Conservation (phyloP, 495 filamentous ascomycete species). For the Annulohypoxylon maeteangense region DNA sequence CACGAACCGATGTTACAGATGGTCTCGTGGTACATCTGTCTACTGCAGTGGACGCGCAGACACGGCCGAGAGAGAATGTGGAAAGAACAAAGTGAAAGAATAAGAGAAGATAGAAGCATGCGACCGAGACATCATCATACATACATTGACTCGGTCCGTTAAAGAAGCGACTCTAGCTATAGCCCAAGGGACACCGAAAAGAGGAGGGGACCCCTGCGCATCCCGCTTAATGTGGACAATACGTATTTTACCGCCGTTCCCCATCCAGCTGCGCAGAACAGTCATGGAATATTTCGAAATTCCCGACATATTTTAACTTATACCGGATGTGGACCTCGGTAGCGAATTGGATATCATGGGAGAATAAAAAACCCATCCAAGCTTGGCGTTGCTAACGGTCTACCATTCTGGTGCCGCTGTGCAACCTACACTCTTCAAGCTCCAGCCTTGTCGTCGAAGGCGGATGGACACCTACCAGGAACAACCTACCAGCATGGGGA, state of each 20-base stretch:
- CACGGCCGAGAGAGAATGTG: conserved; percentile 5
- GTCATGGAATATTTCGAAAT: conserved; percentile 37
- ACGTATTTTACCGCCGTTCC: conserved; percentile 47
- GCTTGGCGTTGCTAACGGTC: conserved; percentile 38
- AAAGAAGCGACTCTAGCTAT: conserved; percentile 34
- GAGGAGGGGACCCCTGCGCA: conserved; percentile 31
- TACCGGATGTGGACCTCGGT: conserved; percentile 40
- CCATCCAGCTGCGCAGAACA: conserved; percentile 42
- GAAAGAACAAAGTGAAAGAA: conserved; percentile 6
- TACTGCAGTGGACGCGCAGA: conserved; percentile 29
- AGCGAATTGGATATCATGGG: conserved; percentile 40
- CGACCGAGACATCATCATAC: conserved; percentile 46
- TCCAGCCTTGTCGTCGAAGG: conserved; percentile 37
- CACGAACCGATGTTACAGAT: conserved; percentile 40
- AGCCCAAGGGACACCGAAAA: conserved; percentile 38
- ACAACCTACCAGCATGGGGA: conserved; percentile 33
- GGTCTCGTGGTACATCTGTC: conserved; percentile 43
- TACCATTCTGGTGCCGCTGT: conserved; percentile 33
- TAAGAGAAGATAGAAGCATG: conserved; percentile 28
- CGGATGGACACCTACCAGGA: conserved; percentile 25
- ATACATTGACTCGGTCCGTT: conserved; percentile 46
- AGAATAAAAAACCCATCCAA: conserved; percentile 34
- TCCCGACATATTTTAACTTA: conserved; percentile 32
- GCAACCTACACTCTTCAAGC: conserved; percentile 26
- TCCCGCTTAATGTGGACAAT: conserved; percentile 46